Evolutionary conservation across 805 yeast species (phyloP).

Genomic region (Teunomyces gatunensis): DNA sequence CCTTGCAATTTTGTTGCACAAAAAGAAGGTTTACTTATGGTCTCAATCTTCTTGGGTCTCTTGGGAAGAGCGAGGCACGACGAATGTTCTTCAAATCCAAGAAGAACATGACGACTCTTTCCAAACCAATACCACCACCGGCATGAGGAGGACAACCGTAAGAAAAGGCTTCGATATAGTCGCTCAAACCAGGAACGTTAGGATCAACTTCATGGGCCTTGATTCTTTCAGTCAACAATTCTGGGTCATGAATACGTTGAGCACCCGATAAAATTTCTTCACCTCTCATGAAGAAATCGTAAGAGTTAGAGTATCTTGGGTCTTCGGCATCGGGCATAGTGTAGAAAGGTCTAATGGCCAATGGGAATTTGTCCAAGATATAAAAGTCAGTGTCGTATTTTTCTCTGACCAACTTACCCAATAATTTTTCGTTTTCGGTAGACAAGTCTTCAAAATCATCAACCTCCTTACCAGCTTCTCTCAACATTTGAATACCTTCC

Average conservation of each 20-base stretch:
- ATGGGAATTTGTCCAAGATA: constrained; percentile 97
- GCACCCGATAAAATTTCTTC: constrained; percentile 99
- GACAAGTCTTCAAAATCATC: constrained; percentile 87
- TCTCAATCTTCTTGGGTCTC: constrained; percentile 93
- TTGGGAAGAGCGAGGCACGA: constrained; percentile 98
- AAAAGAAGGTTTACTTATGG: constrained; percentile 47
- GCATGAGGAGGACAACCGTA: constrained; percentile 99
- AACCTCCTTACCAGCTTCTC: constrained; percentile 81
- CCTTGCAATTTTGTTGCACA: background rate
- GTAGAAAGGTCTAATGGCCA: constrained; percentile 95
- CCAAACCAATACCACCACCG: constrained; percentile 99
- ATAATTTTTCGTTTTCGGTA: constrained; percentile 91
- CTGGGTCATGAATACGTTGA: constrained; percentile 96
- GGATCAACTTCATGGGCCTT: constrained; percentile 80
- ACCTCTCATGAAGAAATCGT: constrained; percentile 99
- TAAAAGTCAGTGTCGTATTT: constrained; percentile 97
- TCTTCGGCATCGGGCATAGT: constrained; percentile 98
- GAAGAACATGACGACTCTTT: constrained; percentile 98
- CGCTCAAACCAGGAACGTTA: constrained; percentile 75
- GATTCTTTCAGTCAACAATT: constrained; percentile 78
- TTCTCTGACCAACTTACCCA: constrained; percentile 89
- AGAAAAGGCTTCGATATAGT: constrained; percentile 87
- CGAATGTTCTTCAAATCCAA: constrained; percentile 95
- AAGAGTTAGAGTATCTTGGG: constrained; percentile 92
- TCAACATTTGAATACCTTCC: constrained; percentile 85